Base-by-base conservation (phyloP, 176 grass and related monocot genomes). In the Oropetium thomaeum region DNA sequence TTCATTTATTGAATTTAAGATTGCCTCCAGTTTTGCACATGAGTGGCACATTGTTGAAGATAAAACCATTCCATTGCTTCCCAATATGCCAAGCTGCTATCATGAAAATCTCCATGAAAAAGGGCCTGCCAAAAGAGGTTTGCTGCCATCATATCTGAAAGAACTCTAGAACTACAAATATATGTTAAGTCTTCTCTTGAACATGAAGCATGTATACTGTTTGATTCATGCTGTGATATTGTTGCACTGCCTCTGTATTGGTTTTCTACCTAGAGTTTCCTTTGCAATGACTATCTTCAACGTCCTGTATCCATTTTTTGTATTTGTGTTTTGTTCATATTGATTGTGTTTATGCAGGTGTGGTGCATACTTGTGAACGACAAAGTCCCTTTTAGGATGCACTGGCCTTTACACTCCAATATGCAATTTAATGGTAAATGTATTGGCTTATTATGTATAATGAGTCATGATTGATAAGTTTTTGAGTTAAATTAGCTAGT, bases 361-460 rank as follows among this genome's bases (percentile, higher is more conserved):
- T 97, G 88, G 90, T 97, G 85, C 60, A 70, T 93, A 22, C 90
- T 93, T 80, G 80, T 97, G 37, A 84, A 93, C 80, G 90, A 93
- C 81, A 82, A 73, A 72, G 90, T 97, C 27, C 90, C 93, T 77
- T 93, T 90, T 81, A 93, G 88, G 82, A 97, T 97, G 80, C 83
- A 97, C 47, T 97, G 85, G 93, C 90, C 93, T 38, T 82, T 93
- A 65, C 37, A 71, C 70, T 82, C 90, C 64, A 70, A 80, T 68
- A 65, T 97, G 62, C 69, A 89, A 86, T 83, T 93, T 75, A 97
- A 97, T 86, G 90, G 90, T 97, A 93, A 68, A 49, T 76, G 39
- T 23, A 58, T 31, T 65, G 22, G 13, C 34, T 84, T 82, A 10
- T 27, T 69, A 43, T 29, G 39, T 71, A 67, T 62, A 77, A 4